These are phyloP conservation scores for Cladosporium sp. DNA, from an alignment of 2,329 filamentous ascomycete genomes.

Conservation along the genomic window DNA sequence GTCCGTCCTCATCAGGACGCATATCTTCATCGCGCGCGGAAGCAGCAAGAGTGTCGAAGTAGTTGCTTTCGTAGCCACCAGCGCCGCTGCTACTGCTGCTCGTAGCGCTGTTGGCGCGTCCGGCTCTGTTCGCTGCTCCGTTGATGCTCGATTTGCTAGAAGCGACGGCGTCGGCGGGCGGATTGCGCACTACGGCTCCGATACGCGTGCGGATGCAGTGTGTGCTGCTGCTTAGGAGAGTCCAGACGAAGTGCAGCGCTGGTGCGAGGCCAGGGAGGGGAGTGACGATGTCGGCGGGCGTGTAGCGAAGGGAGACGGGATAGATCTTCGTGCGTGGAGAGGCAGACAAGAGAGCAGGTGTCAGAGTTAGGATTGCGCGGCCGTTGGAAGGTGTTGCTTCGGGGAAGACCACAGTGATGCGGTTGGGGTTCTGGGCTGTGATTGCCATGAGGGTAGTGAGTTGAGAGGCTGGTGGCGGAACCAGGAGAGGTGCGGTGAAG, in stretches of 20 bases:
- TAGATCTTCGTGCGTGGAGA: slow-evolving; percentile 74
- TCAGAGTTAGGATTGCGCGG: slow-evolving; percentile 81
- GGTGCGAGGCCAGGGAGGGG: slow-evolving; percentile 68
- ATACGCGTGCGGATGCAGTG: slow-evolving; percentile 91
- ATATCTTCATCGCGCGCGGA: slow-evolving; percentile 36
- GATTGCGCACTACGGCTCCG: slow-evolving; percentile 61
- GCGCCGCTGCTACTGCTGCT: slow-evolving; percentile 18
- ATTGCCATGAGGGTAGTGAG: slow-evolving; percentile 50
- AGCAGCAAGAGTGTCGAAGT: slow-evolving; percentile 44
- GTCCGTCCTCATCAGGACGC: slow-evolving; percentile 29
- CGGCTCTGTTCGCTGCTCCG: slow-evolving; percentile 5
- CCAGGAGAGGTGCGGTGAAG: slow-evolving; percentile 29
- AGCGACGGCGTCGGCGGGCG: slow-evolving; percentile 25
- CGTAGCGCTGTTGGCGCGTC: slow-evolving; percentile 21
- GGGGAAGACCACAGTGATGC: slow-evolving; percentile 83
- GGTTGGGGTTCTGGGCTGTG: slow-evolving; percentile 66
- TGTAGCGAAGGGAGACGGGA: slow-evolving; percentile 86
- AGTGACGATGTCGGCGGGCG: slow-evolving; percentile 84
- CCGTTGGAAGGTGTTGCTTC: slow-evolving; percentile 95
- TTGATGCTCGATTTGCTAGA: slow-evolving; percentile 25
- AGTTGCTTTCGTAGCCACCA: slow-evolving; percentile 47
- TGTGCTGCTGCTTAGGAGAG: slow-evolving; percentile 76
- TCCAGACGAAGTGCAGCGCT: slow-evolving; percentile 78
- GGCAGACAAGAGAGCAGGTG: slow-evolving; percentile 70
- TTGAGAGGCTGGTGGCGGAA: slow-evolving; percentile 34